Evolutionary conservation across 257 asterid species (phyloP), one percentile per base, ranked within the genome.

Genomic region (Phtheirospermum japonicum): DNA sequence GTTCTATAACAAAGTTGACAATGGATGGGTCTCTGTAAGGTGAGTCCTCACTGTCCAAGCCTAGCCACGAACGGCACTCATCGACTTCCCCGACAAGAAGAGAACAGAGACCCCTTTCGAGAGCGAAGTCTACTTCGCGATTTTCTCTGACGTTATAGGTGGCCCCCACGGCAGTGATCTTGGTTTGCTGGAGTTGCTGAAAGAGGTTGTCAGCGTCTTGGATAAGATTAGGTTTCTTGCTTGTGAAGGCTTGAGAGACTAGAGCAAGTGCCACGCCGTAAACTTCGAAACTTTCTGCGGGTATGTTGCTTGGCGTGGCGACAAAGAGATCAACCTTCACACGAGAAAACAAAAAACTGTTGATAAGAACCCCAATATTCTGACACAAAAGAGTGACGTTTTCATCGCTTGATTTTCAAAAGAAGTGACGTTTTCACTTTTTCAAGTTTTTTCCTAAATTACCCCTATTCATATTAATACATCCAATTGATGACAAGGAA

Each of bases 91-190:
- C 99, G 42, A 89, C 89, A 7, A 93, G 94, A 69, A 93, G 96
- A 46, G 97, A 82, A 64, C 99, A 93, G 64, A 93, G 97, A 61
- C 97, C 97, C 78, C 99, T 89, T 77, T 93, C 99, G 66, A 93
- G 78, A 17, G 99, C 89, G 36, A 89, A 89, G 78, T 93, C 95
- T 28, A 80, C 75, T 83, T 89, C 99, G 4, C 85, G 85, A 63
- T 80, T 87, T 64, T 82, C 91, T 59, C 79, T 77, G 49, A 73
- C 74, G 33, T 76, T 68, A 59, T 81, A 80, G 26, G 72, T 73
- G 57, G 57, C 3, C 58, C 78, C 89, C 7, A 69, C 53, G 61
- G 85, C 79, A 57, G 82, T 57, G 51, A 80, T 83, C 83, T 80
- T 87, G 63, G 87, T 87, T 77, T 93, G 91, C 79, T 92, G 99